Percentiles rank a stretch among this genome's conserved stretches.
Evolutionary conservation across 1,139 yeast genomes (phyloP).

Genomic region (Blastobotrys buckinghamii): DNA sequence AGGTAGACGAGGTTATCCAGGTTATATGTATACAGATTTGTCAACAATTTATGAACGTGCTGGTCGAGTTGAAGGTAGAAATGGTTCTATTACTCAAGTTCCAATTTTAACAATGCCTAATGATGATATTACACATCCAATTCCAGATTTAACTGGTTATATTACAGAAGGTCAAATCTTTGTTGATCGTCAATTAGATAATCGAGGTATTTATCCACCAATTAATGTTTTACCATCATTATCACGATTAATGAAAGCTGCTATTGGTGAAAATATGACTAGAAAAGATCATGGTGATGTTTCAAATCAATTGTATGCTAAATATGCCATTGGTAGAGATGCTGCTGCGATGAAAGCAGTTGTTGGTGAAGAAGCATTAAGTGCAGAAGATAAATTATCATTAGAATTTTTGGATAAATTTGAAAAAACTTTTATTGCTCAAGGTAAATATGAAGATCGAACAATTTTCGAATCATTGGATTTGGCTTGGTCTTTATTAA

Average conservation of each 20-base stretch:
- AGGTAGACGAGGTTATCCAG: slow-evolving; percentile 99
- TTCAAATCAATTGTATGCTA: slow-evolving; percentile 96
- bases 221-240: slow-evolving; percentile 95
- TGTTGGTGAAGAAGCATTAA: slow-evolving; percentile 98
- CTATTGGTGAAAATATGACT: slow-evolving; percentile 99
- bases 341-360: slow-evolving; percentile 99
- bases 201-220: slow-evolving; percentile 98
- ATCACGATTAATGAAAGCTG: slow-evolving; percentile 97
- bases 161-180: slow-evolving; percentile 98
- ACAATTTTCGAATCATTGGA: slow-evolving; percentile 91
- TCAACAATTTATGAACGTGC: slow-evolving; percentile 99
- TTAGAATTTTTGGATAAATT: slow-evolving; percentile 96
- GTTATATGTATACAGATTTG: slow-evolving; percentile 99
- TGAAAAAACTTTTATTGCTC: slow-evolving; percentile 89
- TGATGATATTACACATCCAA: slow-evolving; percentile 99
- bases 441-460: slow-evolving; percentile 96
- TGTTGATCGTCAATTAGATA: slow-evolving; percentile 91
- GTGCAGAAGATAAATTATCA: slow-evolving; percentile 94
- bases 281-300: slow-evolving; percentile 99
- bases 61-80: slow-evolving; percentile 99
- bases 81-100: slow-evolving; percentile 97
- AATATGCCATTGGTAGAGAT: slow-evolving; percentile 98
- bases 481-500: slow-evolving; percentile 95
- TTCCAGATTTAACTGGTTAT: slow-evolving; percentile 99
- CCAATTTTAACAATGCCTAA: slow-evolving; percentile 99